Evolutionary conservation across 179 eudicot species (phyloP), one percentile per base, ranked within the genome.

Genomic region (Carnegiea gigantea): DNA sequence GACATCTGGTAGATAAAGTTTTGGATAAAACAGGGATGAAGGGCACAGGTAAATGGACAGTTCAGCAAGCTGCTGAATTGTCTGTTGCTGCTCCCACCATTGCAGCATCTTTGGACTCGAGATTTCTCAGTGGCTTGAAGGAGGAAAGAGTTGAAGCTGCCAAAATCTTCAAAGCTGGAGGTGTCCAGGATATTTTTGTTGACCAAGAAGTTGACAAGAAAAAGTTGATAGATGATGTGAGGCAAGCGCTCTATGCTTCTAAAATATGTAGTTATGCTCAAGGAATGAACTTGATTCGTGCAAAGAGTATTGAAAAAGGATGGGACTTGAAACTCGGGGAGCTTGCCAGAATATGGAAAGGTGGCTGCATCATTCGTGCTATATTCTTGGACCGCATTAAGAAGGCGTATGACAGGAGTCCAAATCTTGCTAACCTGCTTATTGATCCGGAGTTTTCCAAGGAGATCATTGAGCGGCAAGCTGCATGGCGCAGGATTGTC

Each of bases 321-420:
- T 94, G 97, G 98, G 97, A 77, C 83, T 86, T 94, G 82, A 85
- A 88, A 82, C 90, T 94, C 1, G 94, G 95, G 73, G 97, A 94
- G 86, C 92, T 94, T 48, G 98, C 98, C 83, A 89, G 98, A 80
- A 94, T 94, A 77, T 94, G 98, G 98, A 94, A 94, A 86, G 98
- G 97, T 1, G 98, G 98, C 7, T 94, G 97, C 88, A 94, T 94
- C 46, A 94, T 94, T 53, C 92, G 97, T 3, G 98, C 97, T 68
- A 88, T 92, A 79, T 94, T 94, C 84, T 90, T 94, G 90, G 98
- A 94, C 82, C 90, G 98, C 68, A 94, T 94, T 79, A 92, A 92
- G 91, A 79, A 92, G 85, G 98, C 97, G 5, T 94, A 94, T 73
- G 98, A 92, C 88, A 89, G 97, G 79, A 92, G 89, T 40, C 68